These are phyloP conservation scores for Cercospora sp. DNA, from an alignment of 2,329 filamentous ascomycete species.

Conservation along the genomic window DNA sequence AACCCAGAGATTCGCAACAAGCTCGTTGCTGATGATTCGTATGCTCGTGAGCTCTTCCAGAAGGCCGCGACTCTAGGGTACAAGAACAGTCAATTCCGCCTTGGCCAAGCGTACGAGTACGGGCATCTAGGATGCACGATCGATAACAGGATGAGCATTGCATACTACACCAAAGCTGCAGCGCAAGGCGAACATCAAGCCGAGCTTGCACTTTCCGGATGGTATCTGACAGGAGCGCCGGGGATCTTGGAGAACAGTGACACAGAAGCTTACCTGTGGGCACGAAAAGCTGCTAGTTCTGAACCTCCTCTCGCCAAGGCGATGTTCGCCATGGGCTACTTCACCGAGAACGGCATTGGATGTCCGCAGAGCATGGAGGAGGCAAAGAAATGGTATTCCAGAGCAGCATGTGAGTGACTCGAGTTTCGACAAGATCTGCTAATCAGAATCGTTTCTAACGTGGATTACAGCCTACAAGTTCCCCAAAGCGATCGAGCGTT, in stretches of 20 bases:
- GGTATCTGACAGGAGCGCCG: conserved; percentile 84
- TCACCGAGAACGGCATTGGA: conserved; percentile 92
- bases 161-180: conserved; percentile 90
- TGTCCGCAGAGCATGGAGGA: conserved; percentile 84
- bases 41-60: conserved; percentile 78
- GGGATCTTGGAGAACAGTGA: conserved; percentile 89
- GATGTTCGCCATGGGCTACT: conserved; percentile 98
- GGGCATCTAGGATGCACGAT: conserved; percentile 79
- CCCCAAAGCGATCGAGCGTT: conserved; percentile 84
- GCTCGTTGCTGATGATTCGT: conserved; percentile 77
- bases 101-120: conserved; percentile 88
- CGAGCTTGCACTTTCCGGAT: conserved; percentile 61
- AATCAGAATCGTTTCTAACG: conserved; percentile 14
- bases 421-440: not conserved
- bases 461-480: conserved; percentile 76
- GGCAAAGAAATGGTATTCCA: conserved; percentile 97
- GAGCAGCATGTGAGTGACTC: conserved; percentile 79
- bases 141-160: conserved; percentile 80
- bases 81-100: conserved; percentile 89
- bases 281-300: conserved; percentile 84
- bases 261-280: conserved; percentile 96
- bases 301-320: conserved; percentile 72
- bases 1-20: conserved; percentile 60
- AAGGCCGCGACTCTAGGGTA: conserved; percentile 87
- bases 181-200: conserved; percentile 92